Evolutionary conservation across 169 alveolate species (phyloP), one percentile per base, ranked within the genome.

Genomic region (Eimeria necatrix): DNA sequence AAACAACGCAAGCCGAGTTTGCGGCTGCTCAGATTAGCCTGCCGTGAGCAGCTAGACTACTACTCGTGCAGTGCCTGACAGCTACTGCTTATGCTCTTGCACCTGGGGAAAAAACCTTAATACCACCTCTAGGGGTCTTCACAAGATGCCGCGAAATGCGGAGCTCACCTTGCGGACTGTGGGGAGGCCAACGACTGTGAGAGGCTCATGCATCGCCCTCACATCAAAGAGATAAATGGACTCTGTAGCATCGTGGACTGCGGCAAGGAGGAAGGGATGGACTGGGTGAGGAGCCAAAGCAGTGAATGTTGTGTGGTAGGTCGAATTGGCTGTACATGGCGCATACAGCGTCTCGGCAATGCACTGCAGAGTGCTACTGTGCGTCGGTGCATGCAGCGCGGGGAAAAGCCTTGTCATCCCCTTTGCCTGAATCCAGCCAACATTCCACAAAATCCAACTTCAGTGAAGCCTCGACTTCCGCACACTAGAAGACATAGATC

Each of bases 181-280:
- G n/a, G 84, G 84, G 9, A 73, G 84, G 56, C 56, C 84, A 22
- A 73, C 53, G 4, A 73, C 84, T 24, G 78, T 26, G 49, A 85
- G 81, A 22, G 93, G 93, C 64, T 68, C 93, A 56, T 85, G 93
- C 83, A 46, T 48, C 4, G 93, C 93, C 20, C 93, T 71, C n/a
- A 48, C 52, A 22, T 85, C 93, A 61, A 85, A 85, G 81, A 85
- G 93, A 8, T 14, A 20, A 16, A 85, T 51, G 12, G 61, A 14
- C 60, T 59, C 93, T 6, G 93, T 56, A 48, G 93, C 93, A 6
- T 8, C 78, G 49, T 85, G 93, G 41, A 46, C 93, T 2, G 93
- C 81, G 18, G 93, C 93, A 53, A 85, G 93, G 51, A 85, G 93
- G 22, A 70, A 46, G 14, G 80, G 68, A 24, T 32, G 61, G 49